A percentile compares a stretch with the other conserved stretches of the same genome.
Conservation (phyloP, 192 early-diverging fungal genomes). For the Phlyctochytrium planicorne region DNA sequence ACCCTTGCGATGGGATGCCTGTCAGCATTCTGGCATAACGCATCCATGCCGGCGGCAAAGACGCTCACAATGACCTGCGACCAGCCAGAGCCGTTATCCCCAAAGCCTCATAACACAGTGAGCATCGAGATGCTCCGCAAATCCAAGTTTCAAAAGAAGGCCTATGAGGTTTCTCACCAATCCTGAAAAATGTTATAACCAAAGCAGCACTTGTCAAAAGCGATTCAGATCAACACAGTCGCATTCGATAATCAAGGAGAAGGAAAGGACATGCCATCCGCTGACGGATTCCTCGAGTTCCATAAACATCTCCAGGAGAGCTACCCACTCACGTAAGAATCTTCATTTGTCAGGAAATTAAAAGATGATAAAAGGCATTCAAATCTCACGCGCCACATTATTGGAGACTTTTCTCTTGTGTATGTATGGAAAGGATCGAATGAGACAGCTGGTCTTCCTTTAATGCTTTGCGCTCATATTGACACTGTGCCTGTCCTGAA, state of each 20-base stretch:
- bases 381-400: background rate
- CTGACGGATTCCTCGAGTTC: constrained; percentile 6
- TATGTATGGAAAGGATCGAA: constrained; percentile 2
- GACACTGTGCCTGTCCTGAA: constrained; percentile 21
- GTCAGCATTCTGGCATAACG: too few species aligned
- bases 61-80: too few species aligned
- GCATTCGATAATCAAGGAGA: background rate
- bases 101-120: background rate
- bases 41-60: too few species aligned
- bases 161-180: background rate
- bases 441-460: background rate
- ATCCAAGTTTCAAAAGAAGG: background rate
- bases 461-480: constrained; percentile 17
- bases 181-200: background rate
- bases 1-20: too few species aligned
- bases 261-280: background rate
- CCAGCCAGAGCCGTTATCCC: background rate
- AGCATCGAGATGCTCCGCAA: background rate
- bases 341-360: background rate
- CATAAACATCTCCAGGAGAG: constrained; percentile 3
- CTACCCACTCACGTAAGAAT: constrained; percentile 12
- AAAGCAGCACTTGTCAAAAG: constrained; percentile 1
- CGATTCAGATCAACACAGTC: background rate
- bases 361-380: background rate
- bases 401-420: constrained; percentile 7